Conservation (phyloP, 1,139 yeast species). For the Taphrina deformans region DNA sequence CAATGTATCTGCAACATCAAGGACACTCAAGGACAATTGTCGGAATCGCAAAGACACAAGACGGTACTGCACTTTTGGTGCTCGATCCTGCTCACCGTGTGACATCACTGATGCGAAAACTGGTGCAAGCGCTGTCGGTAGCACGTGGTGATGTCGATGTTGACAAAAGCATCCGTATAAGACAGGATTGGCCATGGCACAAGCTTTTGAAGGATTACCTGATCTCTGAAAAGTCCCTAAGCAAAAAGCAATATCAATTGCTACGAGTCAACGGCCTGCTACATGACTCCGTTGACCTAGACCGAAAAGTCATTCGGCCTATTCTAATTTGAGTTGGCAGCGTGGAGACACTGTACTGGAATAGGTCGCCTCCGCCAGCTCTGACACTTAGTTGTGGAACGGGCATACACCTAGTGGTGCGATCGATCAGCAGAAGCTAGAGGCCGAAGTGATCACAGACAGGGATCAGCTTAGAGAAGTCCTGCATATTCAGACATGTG, state of each 20-base stretch:
- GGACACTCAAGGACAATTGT: slow-evolving; percentile 33
- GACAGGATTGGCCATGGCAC: neutral
- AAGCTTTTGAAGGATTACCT: neutral
- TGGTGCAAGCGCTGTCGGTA: neutral
- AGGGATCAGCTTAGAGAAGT: too few species aligned
- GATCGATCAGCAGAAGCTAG: too few species aligned
- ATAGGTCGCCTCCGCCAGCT: too few species aligned
- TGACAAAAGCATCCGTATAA: neutral
- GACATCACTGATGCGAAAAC: neutral
- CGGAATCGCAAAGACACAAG: neutral
- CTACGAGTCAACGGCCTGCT: slow-evolving; percentile 16
- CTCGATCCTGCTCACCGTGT: slow-evolving; percentile 26
- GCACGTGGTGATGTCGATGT: neutral
- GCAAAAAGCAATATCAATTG: slow-evolving; percentile 5
- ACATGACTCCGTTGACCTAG: neutral
- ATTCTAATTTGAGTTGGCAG: neutral
- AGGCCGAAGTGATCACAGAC: too few species aligned
- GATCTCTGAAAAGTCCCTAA: neutral
- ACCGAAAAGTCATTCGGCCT: slow-evolving; percentile 8
- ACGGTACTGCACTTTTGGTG: slow-evolving; percentile 10
- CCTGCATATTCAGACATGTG: too few species aligned
- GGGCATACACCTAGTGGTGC: too few species aligned
- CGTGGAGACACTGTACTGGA: too few species aligned
- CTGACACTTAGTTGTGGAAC: too few species aligned
- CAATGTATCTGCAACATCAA: slow-evolving; percentile 28